These are phyloP conservation scores for Penicillium sp. DNA, from an alignment of 2,329 filamentous ascomycete genomes.

Conservation along the genomic window DNA sequence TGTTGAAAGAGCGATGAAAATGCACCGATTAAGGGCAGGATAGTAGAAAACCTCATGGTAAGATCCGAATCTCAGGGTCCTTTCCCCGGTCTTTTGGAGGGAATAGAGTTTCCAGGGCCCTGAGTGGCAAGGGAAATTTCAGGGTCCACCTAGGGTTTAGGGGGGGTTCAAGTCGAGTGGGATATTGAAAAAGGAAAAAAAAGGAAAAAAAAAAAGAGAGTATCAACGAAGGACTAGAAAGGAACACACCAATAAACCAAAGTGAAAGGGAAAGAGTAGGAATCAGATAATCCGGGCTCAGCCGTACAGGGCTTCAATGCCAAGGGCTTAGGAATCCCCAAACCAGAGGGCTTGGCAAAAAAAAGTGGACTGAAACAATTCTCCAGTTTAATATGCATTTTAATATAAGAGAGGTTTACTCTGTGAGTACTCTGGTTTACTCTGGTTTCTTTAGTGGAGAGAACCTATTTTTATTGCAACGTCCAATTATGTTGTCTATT, in stretches of 20 bases:
- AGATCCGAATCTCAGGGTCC: not conserved
- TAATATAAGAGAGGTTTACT: not conserved
- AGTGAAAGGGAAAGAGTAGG: not conserved
- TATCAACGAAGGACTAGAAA: not conserved
- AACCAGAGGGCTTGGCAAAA: not conserved
- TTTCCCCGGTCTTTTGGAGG: slow-evolving; percentile 6
- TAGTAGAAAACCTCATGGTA: slow-evolving; percentile 23
- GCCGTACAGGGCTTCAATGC: slow-evolving; percentile 2
- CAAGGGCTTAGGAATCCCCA: slow-evolving; percentile 18
- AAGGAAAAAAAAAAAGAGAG: not conserved
- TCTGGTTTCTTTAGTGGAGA: not conserved
- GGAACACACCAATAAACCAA: not conserved
- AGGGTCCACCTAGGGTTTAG: not conserved
- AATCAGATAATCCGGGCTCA: slow-evolving; percentile 2
- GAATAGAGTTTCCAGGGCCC: slow-evolving; percentile 19
- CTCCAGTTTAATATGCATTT: not conserved
- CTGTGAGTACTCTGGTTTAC: too few species aligned
- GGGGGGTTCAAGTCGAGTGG: too few species aligned
- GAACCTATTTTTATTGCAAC: not conserved
- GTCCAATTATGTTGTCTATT: not conserved
- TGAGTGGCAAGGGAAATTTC: slow-evolving; percentile 8
- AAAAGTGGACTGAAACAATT: slow-evolving; percentile 6
- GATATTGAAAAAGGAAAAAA: too few species aligned
- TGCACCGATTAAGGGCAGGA: slow-evolving; percentile 20
- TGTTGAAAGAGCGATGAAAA: slow-evolving; percentile 17